Percentiles rank a stretch among this genome's conserved stretches.
Conservation (phyloP, 2,329 filamentous ascomycete genomes). For the Chrysoporthe deuterocubensis region DNA sequence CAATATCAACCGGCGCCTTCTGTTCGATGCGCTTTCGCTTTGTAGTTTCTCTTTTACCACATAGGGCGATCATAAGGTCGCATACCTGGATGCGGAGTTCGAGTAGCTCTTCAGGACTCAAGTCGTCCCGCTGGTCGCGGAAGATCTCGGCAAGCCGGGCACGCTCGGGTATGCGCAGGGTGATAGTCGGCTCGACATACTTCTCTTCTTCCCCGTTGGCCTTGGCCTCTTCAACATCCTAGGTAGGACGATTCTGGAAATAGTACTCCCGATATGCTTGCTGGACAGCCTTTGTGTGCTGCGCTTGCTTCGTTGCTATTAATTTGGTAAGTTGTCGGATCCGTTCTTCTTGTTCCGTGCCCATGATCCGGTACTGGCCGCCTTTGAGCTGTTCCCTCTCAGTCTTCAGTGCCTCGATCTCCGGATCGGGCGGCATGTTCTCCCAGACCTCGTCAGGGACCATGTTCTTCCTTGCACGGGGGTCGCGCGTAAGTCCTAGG, state of each 20-base stretch:
- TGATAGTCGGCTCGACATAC: slow-evolving; percentile 27
- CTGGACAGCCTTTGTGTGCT: slow-evolving; percentile 30
- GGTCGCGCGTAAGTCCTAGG: slow-evolving; percentile 37
- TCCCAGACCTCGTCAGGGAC: slow-evolving; percentile 38
- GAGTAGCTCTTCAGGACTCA: slow-evolving; percentile 23
- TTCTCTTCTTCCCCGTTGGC: slow-evolving; percentile 31
- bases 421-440: slow-evolving; percentile 33
- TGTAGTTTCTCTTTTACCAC: slow-evolving; percentile 23
- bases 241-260: slow-evolving; percentile 29
- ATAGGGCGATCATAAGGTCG: slow-evolving; percentile 27
- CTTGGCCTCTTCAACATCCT: slow-evolving; percentile 36
- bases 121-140: slow-evolving; percentile 27
- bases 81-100: slow-evolving; percentile 24
- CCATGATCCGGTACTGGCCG: slow-evolving; percentile 34
- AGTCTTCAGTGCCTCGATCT: slow-evolving; percentile 31
- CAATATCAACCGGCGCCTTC: slow-evolving; percentile 6
- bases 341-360: slow-evolving; percentile 31
- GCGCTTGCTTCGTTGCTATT: slow-evolving; percentile 32
- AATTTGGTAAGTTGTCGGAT: slow-evolving; percentile 33
- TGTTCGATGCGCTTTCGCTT: slow-evolving; percentile 19
- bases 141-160: slow-evolving; percentile 29
- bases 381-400: slow-evolving; percentile 35
- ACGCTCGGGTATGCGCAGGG: slow-evolving; percentile 30
- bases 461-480: slow-evolving; percentile 35
- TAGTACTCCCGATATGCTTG: slow-evolving; percentile 36